Base-by-base conservation (phyloP, 306 rosid genomes). In the Adenanthera pavonina region DNA sequence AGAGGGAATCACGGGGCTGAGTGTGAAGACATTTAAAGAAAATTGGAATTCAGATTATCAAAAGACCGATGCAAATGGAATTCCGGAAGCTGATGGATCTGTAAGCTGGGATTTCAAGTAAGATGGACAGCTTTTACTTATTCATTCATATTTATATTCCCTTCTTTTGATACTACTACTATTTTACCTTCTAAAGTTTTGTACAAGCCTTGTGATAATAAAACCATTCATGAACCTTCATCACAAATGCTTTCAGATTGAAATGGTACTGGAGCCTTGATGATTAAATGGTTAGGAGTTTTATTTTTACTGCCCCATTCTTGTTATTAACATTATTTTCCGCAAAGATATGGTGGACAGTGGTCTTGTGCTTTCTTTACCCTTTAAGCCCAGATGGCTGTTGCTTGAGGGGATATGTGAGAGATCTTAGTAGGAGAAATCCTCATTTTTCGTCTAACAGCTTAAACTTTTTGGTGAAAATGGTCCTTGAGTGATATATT, bases 1-100 rank as follows among this genome's bases (percentile, higher is more conserved):
- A 95, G 99, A 79, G 74, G 98, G 97, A 79, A 33, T 95, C 76
- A 92, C 98, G 52, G 99, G 99, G 51, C 89, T 95, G 88, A 93
- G 92, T 89, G 33, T 74, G 69, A 7, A 65, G 33, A 87, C 97
- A 33, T 78, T 93, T 64, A 89, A 82, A 84, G 92, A 95, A 7
- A 95, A 95, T 75, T 95, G 99, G 99, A 82, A 85, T 78, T 69
- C 99, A 36, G 92, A 92, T 72, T 95, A 93, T 86, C 98, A 93
- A 80, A 93, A 79, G 61, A 95, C 99, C 41, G 91, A 93, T 35
- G 64, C 84, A 52, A 93, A 89, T 85, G 99, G 99, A 81, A 84
- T 95, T 78, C 99, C 99, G 53, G 92, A 86, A 80, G 67, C 90
- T 62, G 78, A 81, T 10, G 99, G 98, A 82, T 75, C 82, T 4